phyloP scores from a whole-genome alignment of 2,329 filamentous ascomycete genomes.

The Aspergillus hiratsukae region DNA sequence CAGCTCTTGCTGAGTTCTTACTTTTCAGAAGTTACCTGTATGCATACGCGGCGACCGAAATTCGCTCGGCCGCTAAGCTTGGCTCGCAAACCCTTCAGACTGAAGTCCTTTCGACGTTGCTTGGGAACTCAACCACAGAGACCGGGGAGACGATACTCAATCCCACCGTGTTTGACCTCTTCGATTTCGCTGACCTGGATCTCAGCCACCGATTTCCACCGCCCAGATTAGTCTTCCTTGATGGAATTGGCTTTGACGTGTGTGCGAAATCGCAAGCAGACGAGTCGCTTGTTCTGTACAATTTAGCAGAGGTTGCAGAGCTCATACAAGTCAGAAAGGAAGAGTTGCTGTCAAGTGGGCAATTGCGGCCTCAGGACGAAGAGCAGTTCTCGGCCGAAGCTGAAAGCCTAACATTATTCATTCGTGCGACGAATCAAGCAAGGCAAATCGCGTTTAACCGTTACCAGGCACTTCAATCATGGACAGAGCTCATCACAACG shows the following conservation, averaged over 20 bases:
- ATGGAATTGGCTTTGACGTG: constrained; percentile 61
- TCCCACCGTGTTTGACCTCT: constrained; percentile 81
- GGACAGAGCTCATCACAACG: constrained; percentile 79
- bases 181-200: constrained; percentile 77
- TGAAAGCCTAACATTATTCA: constrained; percentile 32
- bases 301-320: constrained; percentile 67
- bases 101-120: constrained; percentile 62
- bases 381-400: constrained; percentile 39
- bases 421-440: constrained; percentile 39
- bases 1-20: constrained; percentile 72
- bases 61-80: constrained; percentile 70
- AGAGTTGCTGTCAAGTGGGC: constrained; percentile 36
- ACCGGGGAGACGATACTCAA: constrained; percentile 63
- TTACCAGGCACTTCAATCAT: constrained; percentile 69
- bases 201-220: constrained; percentile 45
- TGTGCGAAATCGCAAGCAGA: constrained; percentile 61
- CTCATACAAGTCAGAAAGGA: constrained; percentile 57
- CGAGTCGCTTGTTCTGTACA: constrained; percentile 51
- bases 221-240: constrained; percentile 57
- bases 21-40: constrained; percentile 70
- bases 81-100: constrained; percentile 67
- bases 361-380: constrained; percentile 42
- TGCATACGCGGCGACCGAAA: constrained; percentile 80
- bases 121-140: constrained; percentile 64
- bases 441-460: constrained; percentile 42